Evolutionary conservation across 2,329 filamentous ascomycete genomes (phyloP).

Genomic region (Pseudogymnoascus destructans): DNA sequence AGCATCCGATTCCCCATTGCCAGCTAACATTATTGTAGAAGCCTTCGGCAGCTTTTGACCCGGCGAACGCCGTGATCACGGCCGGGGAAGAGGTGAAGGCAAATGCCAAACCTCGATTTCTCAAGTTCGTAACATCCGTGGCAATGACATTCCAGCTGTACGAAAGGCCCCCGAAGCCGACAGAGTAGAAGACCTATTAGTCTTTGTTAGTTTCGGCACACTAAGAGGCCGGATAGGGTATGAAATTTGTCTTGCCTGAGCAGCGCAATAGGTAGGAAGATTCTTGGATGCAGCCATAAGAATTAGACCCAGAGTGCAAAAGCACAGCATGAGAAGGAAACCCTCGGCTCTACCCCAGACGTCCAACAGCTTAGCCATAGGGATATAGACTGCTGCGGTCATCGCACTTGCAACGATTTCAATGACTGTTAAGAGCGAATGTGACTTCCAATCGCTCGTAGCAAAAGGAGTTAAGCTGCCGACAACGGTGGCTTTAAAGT

Average conservation of each 20-base stretch:
- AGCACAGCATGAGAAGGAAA: conserved; percentile 40
- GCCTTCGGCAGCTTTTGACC: conserved; percentile 40
- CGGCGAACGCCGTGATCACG: conserved; percentile 51
- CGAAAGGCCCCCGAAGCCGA: conserved; percentile 46
- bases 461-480: conserved; percentile 20
- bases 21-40: conserved; percentile 43
- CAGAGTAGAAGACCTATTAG: conserved; percentile 47
- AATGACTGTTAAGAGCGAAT: conserved; percentile 30
- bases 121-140: conserved; percentile 50
- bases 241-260: conserved; percentile 16
- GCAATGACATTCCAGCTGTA: conserved; percentile 52
- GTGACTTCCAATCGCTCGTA: conserved; percentile 18
- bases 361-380: conserved; percentile 55
- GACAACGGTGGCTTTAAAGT: conserved; percentile 28
- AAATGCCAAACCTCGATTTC: conserved; percentile 41
- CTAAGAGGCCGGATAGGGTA: not conserved
- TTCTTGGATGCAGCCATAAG: conserved; percentile 52
- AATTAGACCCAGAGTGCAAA: conserved; percentile 41
- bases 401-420: conserved; percentile 42
- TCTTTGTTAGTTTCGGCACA: not conserved
- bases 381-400: conserved; percentile 47
- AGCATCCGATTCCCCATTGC: conserved; percentile 56
- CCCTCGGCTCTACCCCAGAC: conserved; percentile 57
- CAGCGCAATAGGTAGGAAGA: conserved; percentile 45
- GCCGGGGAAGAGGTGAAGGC: conserved; percentile 51